These are phyloP conservation scores for Parascedosporium putredinis DNA, from an alignment of 2,329 filamentous ascomycete genomes.

Conservation along the genomic window DNA sequence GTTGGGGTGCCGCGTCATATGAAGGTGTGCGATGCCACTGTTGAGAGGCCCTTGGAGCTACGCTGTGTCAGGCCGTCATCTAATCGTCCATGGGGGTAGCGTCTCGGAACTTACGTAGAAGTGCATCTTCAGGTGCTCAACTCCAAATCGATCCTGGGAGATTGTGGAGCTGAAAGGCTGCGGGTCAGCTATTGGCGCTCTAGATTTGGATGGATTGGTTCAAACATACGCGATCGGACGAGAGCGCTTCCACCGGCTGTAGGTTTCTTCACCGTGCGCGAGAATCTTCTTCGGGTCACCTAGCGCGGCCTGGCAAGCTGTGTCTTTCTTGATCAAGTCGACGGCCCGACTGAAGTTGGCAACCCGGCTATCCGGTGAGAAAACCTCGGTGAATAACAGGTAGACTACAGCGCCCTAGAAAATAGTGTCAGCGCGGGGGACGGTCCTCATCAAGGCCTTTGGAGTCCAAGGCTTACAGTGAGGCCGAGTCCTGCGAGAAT, in stretches of 20 bases:
- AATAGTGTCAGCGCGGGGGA: conserved; percentile 5
- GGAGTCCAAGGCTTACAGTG: conserved; percentile 46
- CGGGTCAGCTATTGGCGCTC: background rate
- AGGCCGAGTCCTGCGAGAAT: conserved; percentile 64
- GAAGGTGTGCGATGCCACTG: conserved; percentile 63
- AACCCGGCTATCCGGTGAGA: conserved; percentile 75
- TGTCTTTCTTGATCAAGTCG: conserved; percentile 63
- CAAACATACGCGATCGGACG: conserved; percentile 46
- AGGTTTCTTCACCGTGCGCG: conserved; percentile 71
- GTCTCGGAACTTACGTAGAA: conserved; percentile 77
- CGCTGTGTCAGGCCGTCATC: too few relatives aligned
- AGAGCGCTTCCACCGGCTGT: conserved; percentile 68
- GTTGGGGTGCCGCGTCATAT: conserved; percentile 61
- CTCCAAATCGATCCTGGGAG: conserved; percentile 9
- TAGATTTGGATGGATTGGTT: background rate
- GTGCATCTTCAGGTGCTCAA: conserved; percentile 67
- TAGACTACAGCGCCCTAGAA: conserved; percentile 63
- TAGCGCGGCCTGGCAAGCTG: conserved; percentile 60
- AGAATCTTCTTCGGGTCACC: conserved; percentile 66
- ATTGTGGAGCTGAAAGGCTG: conserved; percentile 9
- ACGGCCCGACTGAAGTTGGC: conserved; percentile 82
- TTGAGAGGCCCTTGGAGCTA: conserved; percentile 69
- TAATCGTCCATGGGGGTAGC: conserved; percentile 9
- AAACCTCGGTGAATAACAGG: conserved; percentile 71
- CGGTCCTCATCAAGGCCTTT: background rate